Percentiles rank a stretch among this genome's conserved stretches.
phyloP scores from a whole-genome alignment of 306 rosid species.

The Purshia tridentata region DNA sequence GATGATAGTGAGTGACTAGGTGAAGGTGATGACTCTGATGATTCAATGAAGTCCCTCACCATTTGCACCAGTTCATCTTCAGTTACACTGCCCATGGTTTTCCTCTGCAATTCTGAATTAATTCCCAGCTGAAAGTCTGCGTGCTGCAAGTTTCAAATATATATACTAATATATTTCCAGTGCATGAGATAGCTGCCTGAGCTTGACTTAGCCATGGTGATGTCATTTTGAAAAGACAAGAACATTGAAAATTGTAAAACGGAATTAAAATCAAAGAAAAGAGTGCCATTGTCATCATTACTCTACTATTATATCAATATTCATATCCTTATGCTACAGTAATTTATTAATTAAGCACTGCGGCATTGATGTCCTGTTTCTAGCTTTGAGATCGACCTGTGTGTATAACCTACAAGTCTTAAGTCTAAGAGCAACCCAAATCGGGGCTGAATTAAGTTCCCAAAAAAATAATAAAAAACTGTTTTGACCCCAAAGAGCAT shows the following conservation, averaged over 20 bases:
- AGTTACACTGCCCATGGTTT: conserved; percentile 35
- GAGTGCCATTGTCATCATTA: conserved; percentile 1
- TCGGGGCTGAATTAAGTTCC: too few relatives aligned
- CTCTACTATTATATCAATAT: too few relatives aligned
- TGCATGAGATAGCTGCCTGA: too few relatives aligned
- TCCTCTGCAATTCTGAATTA: background rate
- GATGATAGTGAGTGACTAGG: background rate
- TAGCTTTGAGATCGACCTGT: background rate
- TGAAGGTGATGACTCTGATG: conserved; percentile 21
- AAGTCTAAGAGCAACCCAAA: too few relatives aligned
- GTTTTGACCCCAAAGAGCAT: too few relatives aligned
- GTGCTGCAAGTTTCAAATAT: background rate
- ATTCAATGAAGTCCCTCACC: conserved; percentile 37
- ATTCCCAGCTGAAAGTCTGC: background rate
- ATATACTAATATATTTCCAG: too few relatives aligned
- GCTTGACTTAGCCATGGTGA: background rate
- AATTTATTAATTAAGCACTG: background rate
- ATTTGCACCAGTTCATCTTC: conserved; percentile 46
- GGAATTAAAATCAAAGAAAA: background rate
- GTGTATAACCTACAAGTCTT: background rate
- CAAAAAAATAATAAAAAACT: too few relatives aligned
- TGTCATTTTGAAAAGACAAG: background rate
- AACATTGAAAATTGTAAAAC: too few relatives aligned
- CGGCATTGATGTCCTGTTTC: background rate
- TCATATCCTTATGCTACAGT: background rate